Percentiles rank a stretch among this genome's conserved stretches.
phyloP scores from a whole-genome alignment of 768 basidiomycete genomes.

The Leccinum pellstonianum region DNA sequence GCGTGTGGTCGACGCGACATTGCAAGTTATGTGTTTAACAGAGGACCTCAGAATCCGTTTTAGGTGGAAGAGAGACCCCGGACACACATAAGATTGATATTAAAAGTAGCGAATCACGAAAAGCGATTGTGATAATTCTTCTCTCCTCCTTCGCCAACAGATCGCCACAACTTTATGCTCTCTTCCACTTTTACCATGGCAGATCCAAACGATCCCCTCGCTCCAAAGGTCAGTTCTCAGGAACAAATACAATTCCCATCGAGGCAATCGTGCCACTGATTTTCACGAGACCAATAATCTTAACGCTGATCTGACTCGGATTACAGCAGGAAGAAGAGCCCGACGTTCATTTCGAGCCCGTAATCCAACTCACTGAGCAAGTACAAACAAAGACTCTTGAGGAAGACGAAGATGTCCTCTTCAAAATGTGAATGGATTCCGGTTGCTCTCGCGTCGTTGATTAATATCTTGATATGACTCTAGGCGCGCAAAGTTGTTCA shows the following conservation, averaged over 20 bases:
- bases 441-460: neutral
- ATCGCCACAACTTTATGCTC: slow-evolving; percentile 2
- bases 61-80: slow-evolving; percentile 22
- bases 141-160: slow-evolving; percentile 17
- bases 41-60: slow-evolving; percentile 10
- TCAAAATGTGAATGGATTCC: slow-evolving; percentile 81
- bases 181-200: slow-evolving; percentile 43
- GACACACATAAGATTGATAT: slow-evolving; percentile 19
- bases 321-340: slow-evolving; percentile 63
- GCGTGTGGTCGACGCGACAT: slow-evolving; percentile 36
- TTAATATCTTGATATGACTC: slow-evolving; percentile 12
- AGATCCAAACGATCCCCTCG: slow-evolving; percentile 61
- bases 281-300: slow-evolving; percentile 22
- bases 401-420: slow-evolving; percentile 88
- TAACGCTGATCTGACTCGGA: slow-evolving; percentile 28
- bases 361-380: slow-evolving; percentile 93
- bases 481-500: slow-evolving; percentile 98
- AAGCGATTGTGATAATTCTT: slow-evolving; percentile 27
- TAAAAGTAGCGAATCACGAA: slow-evolving; percentile 13
- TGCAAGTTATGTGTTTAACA: neutral
- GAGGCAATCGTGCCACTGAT: slow-evolving; percentile 29
- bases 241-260: slow-evolving; percentile 16
- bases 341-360: slow-evolving; percentile 93
- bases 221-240: slow-evolving; percentile 59
- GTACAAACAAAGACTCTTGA: slow-evolving; percentile 94